phyloP scores from a whole-genome alignment of 2,329 filamentous ascomycete genomes.

The Trichocomaceae sp. region DNA sequence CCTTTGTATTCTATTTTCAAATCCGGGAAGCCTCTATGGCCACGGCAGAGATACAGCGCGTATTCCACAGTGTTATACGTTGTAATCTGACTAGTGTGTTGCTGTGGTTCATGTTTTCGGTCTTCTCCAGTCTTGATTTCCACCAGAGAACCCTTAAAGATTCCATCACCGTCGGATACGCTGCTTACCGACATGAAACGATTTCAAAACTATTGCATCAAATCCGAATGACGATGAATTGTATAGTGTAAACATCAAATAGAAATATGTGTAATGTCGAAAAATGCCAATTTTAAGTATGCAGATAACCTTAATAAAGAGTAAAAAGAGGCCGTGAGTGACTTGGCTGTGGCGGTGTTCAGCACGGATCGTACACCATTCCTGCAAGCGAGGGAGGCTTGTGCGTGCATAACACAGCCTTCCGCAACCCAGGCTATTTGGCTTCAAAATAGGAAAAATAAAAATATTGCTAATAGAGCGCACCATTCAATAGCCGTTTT shows the following conservation, averaged over 20 bases:
- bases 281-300: no score
- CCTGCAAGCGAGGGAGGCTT: not conserved
- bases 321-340: not conserved
- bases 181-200: not conserved
- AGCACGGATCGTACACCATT: not conserved
- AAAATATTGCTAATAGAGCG: not conserved
- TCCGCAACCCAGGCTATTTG: not conserved
- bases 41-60: conserved; percentile 17
- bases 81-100: not conserved
- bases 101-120: not conserved
- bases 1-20: not conserved
- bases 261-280: no score
- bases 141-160: not conserved
- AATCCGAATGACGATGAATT: not conserved
- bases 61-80: conserved; percentile 10
- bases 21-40: conserved; percentile 9
- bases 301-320: not conserved
- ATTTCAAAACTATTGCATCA: not conserved
- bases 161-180: conserved; percentile 4
- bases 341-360: not conserved
- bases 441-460: not conserved
- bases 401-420: not conserved
- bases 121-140: not conserved
- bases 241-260: not conserved
- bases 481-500: no score